Evolutionary conservation across 306 rosid species (phyloP), one percentile per base, ranked within the genome.

Genomic region (Vigna angularis): DNA sequence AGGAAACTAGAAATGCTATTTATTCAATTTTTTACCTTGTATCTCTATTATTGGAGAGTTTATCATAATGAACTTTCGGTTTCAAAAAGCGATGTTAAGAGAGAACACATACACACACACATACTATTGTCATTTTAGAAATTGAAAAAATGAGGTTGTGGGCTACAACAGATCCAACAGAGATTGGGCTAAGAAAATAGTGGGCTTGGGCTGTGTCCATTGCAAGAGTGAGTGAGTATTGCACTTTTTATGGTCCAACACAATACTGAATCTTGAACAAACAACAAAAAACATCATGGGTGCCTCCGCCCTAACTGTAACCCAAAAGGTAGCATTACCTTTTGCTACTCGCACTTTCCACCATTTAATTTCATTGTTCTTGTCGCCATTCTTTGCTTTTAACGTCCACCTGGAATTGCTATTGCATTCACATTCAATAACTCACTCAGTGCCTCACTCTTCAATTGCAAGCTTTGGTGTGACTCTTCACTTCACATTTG

Each of bases 251-350:
- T 42, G 47, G 47, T 42, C 13, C 47, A 42, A 42, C 10, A 42
- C 3, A 42, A 42, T 6, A 30, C 0, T 16, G 7, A 32, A 34
- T 14, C 5, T 26, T 58, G 65, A 28, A 52, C 48, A 52, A 3
- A 51, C 16, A 15, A 49, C 26, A 53, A 42, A 42, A 42, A 40
- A 40, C 45, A 42, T 42, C 70, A 36, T 74, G 58, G 79, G 49
- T 45, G 28, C 14, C 58, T 75, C 79, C 79, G 79, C 38, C 79
- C 59, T 5, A 40, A 56, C 55, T 57, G 40, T 40, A 57, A 56
- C 66, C 3, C 14, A 53, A 71, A 71, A 32, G 0, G 57, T 40
- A 38, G 32, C 70, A 7, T 52, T 2, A 9, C 5, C 26, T 34
- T 34, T 52, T 51, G 22, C 4, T 9, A 42, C 47, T 42, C 11